Conservation (phyloP, 805 yeast genomes). For the Saccharomycopsis vini region DNA sequence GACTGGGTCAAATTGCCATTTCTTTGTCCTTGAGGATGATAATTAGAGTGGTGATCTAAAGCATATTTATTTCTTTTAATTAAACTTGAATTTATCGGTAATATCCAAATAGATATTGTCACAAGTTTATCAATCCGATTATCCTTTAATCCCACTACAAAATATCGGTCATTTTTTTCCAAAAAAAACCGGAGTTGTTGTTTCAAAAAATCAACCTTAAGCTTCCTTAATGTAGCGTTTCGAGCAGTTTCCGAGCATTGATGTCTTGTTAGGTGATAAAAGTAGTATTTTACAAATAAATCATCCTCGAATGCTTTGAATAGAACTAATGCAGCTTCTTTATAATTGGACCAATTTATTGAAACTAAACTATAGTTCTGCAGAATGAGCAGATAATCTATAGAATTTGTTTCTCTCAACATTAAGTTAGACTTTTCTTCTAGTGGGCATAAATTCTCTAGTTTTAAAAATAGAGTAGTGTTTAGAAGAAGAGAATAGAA, state of each 20-base stretch:
- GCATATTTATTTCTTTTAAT: background rate
- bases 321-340: constrained; percentile 8
- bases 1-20: background rate
- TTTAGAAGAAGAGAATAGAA: too few relatives aligned
- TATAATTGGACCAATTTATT: too few relatives aligned
- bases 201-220: constrained; percentile 1
- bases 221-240: background rate
- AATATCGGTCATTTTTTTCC: constrained; percentile 2
- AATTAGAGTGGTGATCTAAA: background rate
- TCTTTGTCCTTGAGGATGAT: background rate
- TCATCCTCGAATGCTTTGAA: constrained; percentile 6
- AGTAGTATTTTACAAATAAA: constrained; percentile 2
- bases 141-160: constrained; percentile 5
- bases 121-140: background rate
- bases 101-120: constrained; percentile 5
- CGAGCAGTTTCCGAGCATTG: too few relatives aligned
- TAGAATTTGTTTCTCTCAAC: too few relatives aligned
- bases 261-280: constrained; percentile 2
- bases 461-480: too few relatives aligned
- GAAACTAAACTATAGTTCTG: too few relatives aligned
- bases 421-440: too few relatives aligned
- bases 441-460: too few relatives aligned
- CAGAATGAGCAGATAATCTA: too few relatives aligned
- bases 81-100: constrained; percentile 4
- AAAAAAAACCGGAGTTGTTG: constrained; percentile 3